phyloP scores from a whole-genome alignment of 2,329 filamentous ascomycete genomes.

The Neoarthrinium moseri region DNA sequence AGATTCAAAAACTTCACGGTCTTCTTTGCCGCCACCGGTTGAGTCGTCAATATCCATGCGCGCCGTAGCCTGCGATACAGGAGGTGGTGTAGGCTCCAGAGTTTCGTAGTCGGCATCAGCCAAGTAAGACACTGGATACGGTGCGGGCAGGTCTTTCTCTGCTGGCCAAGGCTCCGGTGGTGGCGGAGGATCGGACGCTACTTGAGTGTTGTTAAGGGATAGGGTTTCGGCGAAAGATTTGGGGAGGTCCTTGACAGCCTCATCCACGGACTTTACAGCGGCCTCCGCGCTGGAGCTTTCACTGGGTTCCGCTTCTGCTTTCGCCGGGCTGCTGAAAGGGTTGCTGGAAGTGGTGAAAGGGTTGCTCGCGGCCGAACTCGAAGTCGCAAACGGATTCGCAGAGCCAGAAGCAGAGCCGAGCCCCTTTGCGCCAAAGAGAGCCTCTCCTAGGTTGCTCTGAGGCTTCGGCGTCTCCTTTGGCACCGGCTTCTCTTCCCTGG shows the following conservation, averaged over 20 bases:
- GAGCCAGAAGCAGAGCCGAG: slow-evolving; percentile 30
- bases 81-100: slow-evolving; percentile 60
- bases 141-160: slow-evolving; percentile 58
- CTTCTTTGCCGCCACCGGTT: slow-evolving; percentile 49
- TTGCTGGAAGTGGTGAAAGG: slow-evolving; percentile 58
- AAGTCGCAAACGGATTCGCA: slow-evolving; percentile 63
- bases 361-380: slow-evolving; percentile 42
- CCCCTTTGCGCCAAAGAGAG: slow-evolving; percentile 66
- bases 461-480: slow-evolving; percentile 28
- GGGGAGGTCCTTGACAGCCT: slow-evolving; percentile 38
- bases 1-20: slow-evolving; percentile 72
- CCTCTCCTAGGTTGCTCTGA: slow-evolving; percentile 57
- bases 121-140: slow-evolving; percentile 77
- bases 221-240: slow-evolving; percentile 74
- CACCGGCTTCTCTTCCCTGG: slow-evolving; percentile 29
- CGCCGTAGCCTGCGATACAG: slow-evolving; percentile 48
- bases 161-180: slow-evolving; percentile 75
- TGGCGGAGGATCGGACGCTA: slow-evolving; percentile 29
- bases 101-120: slow-evolving; percentile 91
- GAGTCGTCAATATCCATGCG: slow-evolving; percentile 45
- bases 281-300: slow-evolving; percentile 17
- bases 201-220: slow-evolving; percentile 61
- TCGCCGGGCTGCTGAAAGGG: slow-evolving; percentile 40
- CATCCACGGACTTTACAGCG: slow-evolving; percentile 31
- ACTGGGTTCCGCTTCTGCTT: slow-evolving; percentile 11